phyloP scores from a whole-genome alignment of 768 basidiomycete genomes.

The Mrakia frigida region DNA sequence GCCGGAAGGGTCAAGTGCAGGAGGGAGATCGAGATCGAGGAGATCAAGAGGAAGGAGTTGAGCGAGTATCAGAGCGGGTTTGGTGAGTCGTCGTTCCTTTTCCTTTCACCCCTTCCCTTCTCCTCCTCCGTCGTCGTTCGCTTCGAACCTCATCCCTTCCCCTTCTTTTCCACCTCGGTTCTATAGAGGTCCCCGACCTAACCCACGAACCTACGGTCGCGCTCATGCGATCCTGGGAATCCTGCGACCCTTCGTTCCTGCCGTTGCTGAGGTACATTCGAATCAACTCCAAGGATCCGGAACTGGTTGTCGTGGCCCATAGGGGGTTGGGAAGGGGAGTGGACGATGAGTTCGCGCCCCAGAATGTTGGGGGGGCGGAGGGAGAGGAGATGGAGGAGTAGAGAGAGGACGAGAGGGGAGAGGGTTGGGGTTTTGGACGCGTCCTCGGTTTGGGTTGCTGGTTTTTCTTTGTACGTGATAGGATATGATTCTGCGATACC shows the following conservation, averaged over 20 bases:
- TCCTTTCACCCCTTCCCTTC: not conserved
- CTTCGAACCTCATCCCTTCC: not conserved
- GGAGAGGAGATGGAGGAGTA: conserved; percentile 1
- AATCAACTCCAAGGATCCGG: conserved; percentile 21
- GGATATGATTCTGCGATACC: too few species aligned
- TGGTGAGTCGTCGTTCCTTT: conserved; percentile 36
- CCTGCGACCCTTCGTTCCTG: conserved; percentile 35
- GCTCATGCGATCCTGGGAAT: conserved; percentile 40
- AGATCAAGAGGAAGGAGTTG: conserved; percentile 38
- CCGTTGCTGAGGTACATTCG: conserved; percentile 29
- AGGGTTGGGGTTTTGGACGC: too few species aligned
- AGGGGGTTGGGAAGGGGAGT: conserved; percentile 12
- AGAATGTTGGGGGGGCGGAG: not conserved
- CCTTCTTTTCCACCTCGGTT: not conserved
- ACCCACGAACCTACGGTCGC: conserved; percentile 40
- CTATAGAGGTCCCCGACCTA: conserved; percentile 42
- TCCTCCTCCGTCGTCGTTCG: not conserved
- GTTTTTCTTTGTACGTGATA: too few species aligned
- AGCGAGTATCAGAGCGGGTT: conserved; percentile 43
- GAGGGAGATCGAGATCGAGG: conserved; percentile 41
- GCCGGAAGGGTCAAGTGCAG: conserved; percentile 43
- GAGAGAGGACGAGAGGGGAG: not conserved
- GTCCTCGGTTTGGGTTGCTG: too few species aligned
- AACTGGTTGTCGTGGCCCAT: conserved; percentile 24
- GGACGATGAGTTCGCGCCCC: conserved; percentile 2